Evolutionary conservation across 495 filamentous ascomycete genomes (phyloP).

Genomic region (Delitschia confertaspora): DNA sequence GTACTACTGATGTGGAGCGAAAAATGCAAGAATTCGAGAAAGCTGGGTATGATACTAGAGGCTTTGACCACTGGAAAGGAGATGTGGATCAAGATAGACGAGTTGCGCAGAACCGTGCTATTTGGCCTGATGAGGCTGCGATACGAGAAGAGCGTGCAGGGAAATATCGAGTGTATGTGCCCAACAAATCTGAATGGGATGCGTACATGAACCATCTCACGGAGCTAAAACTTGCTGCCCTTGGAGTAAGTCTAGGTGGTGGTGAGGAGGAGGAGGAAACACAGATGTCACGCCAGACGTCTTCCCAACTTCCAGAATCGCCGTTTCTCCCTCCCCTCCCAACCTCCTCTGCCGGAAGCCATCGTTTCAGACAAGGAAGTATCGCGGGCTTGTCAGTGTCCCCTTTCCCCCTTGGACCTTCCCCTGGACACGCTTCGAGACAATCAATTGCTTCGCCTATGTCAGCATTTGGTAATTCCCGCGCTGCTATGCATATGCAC

Average conservation of each 20-base stretch:
- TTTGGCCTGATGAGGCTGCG: slow-evolving; percentile 63
- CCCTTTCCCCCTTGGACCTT: slow-evolving; percentile 27
- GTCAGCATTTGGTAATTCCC: slow-evolving; percentile 32
- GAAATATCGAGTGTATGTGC: slow-evolving; percentile 58
- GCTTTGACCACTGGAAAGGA: slow-evolving; percentile 45
- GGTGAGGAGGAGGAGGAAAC: slow-evolving; percentile 52
- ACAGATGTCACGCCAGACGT: slow-evolving; percentile 50
- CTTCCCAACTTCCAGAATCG: slow-evolving; percentile 51
- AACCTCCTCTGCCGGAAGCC: slow-evolving; percentile 54
- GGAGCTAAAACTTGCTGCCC: slow-evolving; percentile 82
- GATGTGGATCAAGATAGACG: not conserved
- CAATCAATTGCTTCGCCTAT: slow-evolving; percentile 35
- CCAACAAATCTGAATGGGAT: slow-evolving; percentile 72
- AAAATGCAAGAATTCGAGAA: slow-evolving; percentile 62
- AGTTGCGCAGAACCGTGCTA: slow-evolving; percentile 51
- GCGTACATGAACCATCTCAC: slow-evolving; percentile 68
- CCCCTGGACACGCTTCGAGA: slow-evolving; percentile 24
- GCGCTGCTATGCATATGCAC: slow-evolving; percentile 33
- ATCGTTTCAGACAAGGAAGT: slow-evolving; percentile 28
- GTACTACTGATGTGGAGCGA: slow-evolving; percentile 49
- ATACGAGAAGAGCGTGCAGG: slow-evolving; percentile 44
- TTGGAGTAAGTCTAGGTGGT: slow-evolving; percentile 73
- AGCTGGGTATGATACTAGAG: slow-evolving; percentile 63
- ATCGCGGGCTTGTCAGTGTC: slow-evolving; percentile 26
- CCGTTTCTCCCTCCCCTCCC: slow-evolving; percentile 70